phyloP scores from a whole-genome alignment of 2,329 filamentous ascomycete genomes.

The Fusarium metavorans region DNA sequence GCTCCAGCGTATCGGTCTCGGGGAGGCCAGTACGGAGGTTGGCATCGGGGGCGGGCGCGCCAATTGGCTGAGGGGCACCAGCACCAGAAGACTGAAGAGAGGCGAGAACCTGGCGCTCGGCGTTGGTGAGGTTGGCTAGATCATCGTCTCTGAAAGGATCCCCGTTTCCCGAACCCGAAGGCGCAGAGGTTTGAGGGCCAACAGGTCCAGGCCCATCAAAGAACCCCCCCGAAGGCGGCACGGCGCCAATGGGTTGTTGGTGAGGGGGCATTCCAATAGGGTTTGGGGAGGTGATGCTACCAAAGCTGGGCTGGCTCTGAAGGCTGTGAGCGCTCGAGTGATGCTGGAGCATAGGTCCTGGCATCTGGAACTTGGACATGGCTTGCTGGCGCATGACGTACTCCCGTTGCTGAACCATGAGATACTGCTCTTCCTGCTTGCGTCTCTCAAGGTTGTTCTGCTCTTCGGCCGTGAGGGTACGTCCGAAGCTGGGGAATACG shows the following conservation, averaged over 20 bases:
- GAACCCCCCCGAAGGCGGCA: conserved; percentile 74
- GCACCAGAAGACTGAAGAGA: conserved; percentile 45
- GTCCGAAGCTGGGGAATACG: conserved; percentile 95
- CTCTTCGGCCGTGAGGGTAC: conserved; percentile 95
- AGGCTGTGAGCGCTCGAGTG: conserved; percentile 95
- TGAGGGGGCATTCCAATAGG: conserved; percentile 71
- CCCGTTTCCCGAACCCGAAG: conserved; percentile 50
- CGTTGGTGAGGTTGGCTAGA: conserved; percentile 71
- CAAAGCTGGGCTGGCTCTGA: conserved; percentile 96
- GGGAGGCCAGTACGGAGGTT: conserved; percentile 62
- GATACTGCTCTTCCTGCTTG: conserved; percentile 97
- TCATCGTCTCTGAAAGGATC: conserved; percentile 79
- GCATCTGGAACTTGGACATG: conserved; percentile 78
- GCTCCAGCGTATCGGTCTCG: conserved; percentile 61
- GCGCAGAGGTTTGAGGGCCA: conserved; percentile 38
- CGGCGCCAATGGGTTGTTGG: conserved; percentile 66
- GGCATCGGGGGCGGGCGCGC: conserved; percentile 48
- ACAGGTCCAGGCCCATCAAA: conserved; percentile 70
- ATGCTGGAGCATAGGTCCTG: conserved; percentile 75
- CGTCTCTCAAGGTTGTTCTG: conserved; percentile 96
- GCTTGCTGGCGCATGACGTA: conserved; percentile 88
- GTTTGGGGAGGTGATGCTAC: conserved; percentile 90
- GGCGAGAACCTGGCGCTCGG: conserved; percentile 66
- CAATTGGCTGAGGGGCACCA: conserved; percentile 54
- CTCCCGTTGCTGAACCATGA: conserved; percentile 96